Base-by-base conservation (phyloP, 2,329 filamentous ascomycete species). In the Pestalotiopsis sp. region DNA sequence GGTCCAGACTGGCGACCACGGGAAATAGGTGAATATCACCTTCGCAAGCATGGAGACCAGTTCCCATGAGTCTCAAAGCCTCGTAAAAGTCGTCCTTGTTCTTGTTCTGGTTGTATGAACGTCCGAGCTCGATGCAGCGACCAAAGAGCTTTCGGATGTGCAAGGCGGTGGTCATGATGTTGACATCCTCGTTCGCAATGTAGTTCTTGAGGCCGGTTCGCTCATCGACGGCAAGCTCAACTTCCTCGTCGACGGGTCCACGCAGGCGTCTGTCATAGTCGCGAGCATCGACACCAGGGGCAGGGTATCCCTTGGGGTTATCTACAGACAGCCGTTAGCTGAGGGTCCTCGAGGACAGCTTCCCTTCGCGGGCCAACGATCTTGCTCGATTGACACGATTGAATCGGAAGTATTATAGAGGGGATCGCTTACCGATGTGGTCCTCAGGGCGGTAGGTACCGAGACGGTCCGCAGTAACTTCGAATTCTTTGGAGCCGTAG, bases 171-270 rank as follows among this genome's bases (percentile, higher is more conserved):
- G 92, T 97, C 81, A 92, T 93, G 78, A 97, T 96, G 60, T 89
- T 88, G 68, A 87, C 82, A 65, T 89, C 83, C 79, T 98, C 95
- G 71, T 94, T 94, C 52, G 95, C 94, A 80, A 98, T 98, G 81
- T 98, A 98, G 79, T 95, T 96, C 84, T 98, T 98, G 82, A 97
- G 85, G 74, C 92, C 92, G 5, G 91, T 91, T 66, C 89, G 83
- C 2, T 88, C 86, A 75, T 98, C 93, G 75, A 98, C 87, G 60
- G 87, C 89, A 45, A 98, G 86, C 82, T 98, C 95, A 65, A 89
- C 86, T 31, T 85, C 77, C 82, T 97, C 94, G 72, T 97, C 88
- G 60, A 98, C 85, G 0, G 93, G 93, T 1, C 91, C 94, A 77
- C 95, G 92, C 65, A 98, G 90, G 72, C 93, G 91, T 66, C 80